Percentiles rank a stretch among this genome's conserved stretches.
These are phyloP conservation scores for Platanthera zijinensis DNA, from an alignment of 106 monocot genomes.

Conservation along the genomic window DNA sequence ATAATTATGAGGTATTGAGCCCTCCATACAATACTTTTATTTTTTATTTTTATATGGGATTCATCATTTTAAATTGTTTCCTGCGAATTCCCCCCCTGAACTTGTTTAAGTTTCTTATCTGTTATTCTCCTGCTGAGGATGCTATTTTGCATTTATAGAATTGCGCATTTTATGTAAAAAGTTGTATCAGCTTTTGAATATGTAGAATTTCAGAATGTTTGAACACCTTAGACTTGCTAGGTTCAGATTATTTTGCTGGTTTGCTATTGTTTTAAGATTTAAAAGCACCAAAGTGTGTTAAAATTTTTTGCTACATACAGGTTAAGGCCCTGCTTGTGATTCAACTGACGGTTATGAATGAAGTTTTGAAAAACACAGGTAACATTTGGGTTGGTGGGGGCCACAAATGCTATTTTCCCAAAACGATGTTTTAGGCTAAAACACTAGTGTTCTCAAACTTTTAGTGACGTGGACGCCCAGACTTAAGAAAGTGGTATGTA, in stretches of 20 bases:
- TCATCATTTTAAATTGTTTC: background rate
- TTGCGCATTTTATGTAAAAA: background rate
- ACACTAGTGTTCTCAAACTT: no score
- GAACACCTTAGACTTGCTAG: background rate
- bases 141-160: background rate
- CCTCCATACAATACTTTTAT: background rate
- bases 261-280: background rate
- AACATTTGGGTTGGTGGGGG: no score
- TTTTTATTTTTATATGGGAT: background rate
- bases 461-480: no score
- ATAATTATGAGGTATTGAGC: slow-evolving; percentile 79
- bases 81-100: background rate
- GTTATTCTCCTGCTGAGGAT: background rate
- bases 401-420: no score
- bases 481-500: no score
- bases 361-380: no score
- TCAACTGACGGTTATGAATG: no score
- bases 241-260: background rate
- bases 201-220: background rate
- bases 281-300: background rate
- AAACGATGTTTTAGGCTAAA: no score
- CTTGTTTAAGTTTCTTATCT: background rate
- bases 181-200: background rate
- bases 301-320: background rate
- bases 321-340: background rate